A percentile compares a stretch with the other conserved stretches of the same genome.
These are phyloP conservation scores for Euryodendron excelsum DNA, from an alignment of 148 eudicot species.

Conservation along the genomic window DNA sequence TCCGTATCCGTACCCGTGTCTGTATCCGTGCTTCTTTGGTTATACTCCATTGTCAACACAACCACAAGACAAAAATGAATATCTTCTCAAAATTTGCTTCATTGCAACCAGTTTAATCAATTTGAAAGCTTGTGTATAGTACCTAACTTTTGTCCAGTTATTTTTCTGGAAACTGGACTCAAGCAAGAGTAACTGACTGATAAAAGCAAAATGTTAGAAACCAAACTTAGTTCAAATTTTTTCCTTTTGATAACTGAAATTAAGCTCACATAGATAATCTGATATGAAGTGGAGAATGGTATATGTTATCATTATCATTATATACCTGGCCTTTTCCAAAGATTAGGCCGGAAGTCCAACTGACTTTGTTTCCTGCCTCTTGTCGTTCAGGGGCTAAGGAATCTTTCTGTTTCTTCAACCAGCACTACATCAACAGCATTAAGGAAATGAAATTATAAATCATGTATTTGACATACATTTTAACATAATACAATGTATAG, in stretches of 20 bases:
- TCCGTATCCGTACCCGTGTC: too few relatives aligned
- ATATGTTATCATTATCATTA: conserved; percentile 1
- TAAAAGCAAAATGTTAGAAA: not conserved
- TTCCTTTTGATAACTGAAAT: too few relatives aligned
- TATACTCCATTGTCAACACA: too few relatives aligned
- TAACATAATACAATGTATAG: too few relatives aligned
- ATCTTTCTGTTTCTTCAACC: conserved; percentile 75
- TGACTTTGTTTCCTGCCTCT: conserved; percentile 45
- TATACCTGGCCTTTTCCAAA: conserved; percentile 72
- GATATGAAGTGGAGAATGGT: not conserved
- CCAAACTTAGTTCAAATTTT: not conserved
- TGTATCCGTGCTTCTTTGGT: too few relatives aligned
- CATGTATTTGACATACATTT: not conserved
- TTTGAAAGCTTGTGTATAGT: not conserved
- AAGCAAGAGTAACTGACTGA: not conserved
- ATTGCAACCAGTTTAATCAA: not conserved
- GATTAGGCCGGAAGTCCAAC: conserved; percentile 70
- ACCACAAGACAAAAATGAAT: too few relatives aligned
- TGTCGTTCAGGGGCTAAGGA: conserved; percentile 49
- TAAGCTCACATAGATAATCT: not conserved
- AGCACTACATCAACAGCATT: conserved; percentile 40
- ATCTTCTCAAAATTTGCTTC: too few relatives aligned
- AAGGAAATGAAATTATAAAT: not conserved
- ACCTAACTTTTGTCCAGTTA: not conserved
- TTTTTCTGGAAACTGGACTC: not conserved